Evolutionary conservation across 2,329 filamentous ascomycete species (phyloP).

Genomic region (Claviceps capensis): DNA sequence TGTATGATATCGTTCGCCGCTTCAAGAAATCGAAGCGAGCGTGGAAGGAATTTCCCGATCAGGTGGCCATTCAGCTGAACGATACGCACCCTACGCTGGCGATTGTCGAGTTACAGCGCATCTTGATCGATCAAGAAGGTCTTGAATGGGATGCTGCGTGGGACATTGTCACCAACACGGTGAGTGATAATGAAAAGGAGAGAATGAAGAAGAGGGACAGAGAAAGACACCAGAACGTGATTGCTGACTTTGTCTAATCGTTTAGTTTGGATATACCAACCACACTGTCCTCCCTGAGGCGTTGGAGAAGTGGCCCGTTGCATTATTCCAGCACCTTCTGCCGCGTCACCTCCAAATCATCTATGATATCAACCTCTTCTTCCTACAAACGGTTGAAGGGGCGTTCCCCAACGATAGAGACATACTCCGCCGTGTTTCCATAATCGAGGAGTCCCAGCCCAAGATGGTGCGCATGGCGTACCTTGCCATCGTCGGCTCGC

Average conservation of each 20-base stretch:
- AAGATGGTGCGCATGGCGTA: slow-evolving; percentile 99
- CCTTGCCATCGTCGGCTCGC: slow-evolving; percentile 87
- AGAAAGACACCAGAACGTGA: background rate
- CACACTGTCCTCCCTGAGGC: slow-evolving; percentile 96
- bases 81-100: slow-evolving; percentile 95
- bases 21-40: slow-evolving; percentile 94
- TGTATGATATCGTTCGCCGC: slow-evolving; percentile 89
- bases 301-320: slow-evolving; percentile 95
- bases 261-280: slow-evolving; percentile 89
- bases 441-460: slow-evolving; percentile 91
- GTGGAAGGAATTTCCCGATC: slow-evolving; percentile 86
- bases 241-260: background rate
- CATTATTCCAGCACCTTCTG: slow-evolving; percentile 79
- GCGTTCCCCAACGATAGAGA: slow-evolving; percentile 83
- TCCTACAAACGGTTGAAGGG: slow-evolving; percentile 83
- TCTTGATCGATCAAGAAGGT: slow-evolving; percentile 77
- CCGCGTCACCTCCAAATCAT: slow-evolving; percentile 94
- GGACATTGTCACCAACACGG: slow-evolving; percentile 59
- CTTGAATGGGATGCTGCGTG: slow-evolving; percentile 90
- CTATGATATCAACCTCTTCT: slow-evolving; percentile 93
- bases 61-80: slow-evolving; percentile 94
- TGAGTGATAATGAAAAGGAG: slow-evolving; percentile 20
- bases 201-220: background rate
- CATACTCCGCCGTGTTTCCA: slow-evolving; percentile 74
- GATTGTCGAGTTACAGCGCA: slow-evolving; percentile 89